Conservation (phyloP, 192 early-diverging fungal species). For the Linnemannia elongata region DNA sequence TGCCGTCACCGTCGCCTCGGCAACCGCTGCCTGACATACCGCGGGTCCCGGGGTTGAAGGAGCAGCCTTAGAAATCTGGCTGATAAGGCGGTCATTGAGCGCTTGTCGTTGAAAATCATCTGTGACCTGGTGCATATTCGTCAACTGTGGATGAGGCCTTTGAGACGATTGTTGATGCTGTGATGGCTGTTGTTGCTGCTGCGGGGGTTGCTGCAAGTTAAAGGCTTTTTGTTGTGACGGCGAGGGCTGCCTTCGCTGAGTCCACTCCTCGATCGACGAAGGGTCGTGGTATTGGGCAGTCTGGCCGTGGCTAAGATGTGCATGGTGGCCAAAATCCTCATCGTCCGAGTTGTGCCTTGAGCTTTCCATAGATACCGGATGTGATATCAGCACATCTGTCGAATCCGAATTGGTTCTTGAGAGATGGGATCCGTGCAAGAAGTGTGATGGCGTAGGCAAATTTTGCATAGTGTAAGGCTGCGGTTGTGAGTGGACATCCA, state of each 20-base stretch:
- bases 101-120: constrained; percentile 7
- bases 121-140: not conserved
- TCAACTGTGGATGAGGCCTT: not conserved
- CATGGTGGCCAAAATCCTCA: constrained; percentile 26
- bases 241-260: constrained; percentile 6
- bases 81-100: not conserved
- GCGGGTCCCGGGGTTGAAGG: constrained; percentile 24
- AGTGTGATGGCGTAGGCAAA: not conserved
- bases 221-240: not conserved
- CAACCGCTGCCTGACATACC: not conserved
- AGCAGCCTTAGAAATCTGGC: not conserved
- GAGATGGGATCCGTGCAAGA: constrained; percentile 13
- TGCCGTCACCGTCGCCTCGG: constrained; percentile 16
- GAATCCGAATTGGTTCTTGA: constrained; percentile 42
- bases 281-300: not conserved
- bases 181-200: not conserved
- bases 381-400: constrained; percentile 35
- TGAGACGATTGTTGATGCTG: not conserved
- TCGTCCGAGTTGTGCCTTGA: constrained; percentile 40
- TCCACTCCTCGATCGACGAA: not conserved
- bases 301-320: not conserved
- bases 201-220: constrained; percentile 24
- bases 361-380: constrained; percentile 26
- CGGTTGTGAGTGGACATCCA: constrained; percentile 5
- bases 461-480: not conserved